These are phyloP conservation scores for Tremella fuciformis DNA, from an alignment of 768 basidiomycete species.

Conservation along the genomic window DNA sequence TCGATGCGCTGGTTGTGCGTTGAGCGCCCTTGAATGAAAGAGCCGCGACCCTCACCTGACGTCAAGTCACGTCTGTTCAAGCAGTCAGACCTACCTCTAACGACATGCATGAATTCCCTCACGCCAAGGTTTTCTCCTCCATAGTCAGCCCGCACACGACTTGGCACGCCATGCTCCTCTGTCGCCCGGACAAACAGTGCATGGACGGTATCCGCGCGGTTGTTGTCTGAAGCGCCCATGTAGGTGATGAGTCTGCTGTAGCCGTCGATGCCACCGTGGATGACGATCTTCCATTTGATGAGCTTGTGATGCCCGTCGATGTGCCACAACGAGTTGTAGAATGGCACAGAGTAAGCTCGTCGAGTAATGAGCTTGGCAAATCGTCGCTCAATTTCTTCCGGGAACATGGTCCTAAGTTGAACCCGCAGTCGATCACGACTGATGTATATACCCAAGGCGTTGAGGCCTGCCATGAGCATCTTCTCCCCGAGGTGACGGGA, in stretches of 20 bases:
- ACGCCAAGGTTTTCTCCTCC: slow-evolving; percentile 18
- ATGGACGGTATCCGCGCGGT: slow-evolving; percentile 53
- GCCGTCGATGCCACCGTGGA: slow-evolving; percentile 56
- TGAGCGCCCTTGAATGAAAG: slow-evolving; percentile 10
- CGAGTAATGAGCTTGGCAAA: neutral
- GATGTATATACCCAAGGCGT: neutral
- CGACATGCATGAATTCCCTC: slow-evolving; percentile 4
- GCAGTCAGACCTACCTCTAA: slow-evolving; percentile 12
- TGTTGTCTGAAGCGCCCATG: slow-evolving; percentile 54
- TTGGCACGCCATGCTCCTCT: slow-evolving; percentile 7
- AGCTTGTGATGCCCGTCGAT: slow-evolving; percentile 49
- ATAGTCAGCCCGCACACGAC: slow-evolving; percentile 18
- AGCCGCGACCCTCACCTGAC: neutral
- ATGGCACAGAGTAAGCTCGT: slow-evolving; percentile 49
- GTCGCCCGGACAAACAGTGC: slow-evolving; percentile 37
- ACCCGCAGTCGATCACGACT: neutral
- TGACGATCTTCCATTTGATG: slow-evolving; percentile 53
- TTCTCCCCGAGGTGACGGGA: slow-evolving; percentile 4
- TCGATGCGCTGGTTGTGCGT: slow-evolving; percentile 9
- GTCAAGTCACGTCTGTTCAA: neutral
- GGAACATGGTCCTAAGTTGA: neutral
- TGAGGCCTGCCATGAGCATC: neutral
- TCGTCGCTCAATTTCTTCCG: neutral
- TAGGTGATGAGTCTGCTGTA: slow-evolving; percentile 53
- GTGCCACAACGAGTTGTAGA: slow-evolving; percentile 54